Conservation (phyloP, 495 filamentous ascomycete genomes). For the Daldinia grandis region DNA sequence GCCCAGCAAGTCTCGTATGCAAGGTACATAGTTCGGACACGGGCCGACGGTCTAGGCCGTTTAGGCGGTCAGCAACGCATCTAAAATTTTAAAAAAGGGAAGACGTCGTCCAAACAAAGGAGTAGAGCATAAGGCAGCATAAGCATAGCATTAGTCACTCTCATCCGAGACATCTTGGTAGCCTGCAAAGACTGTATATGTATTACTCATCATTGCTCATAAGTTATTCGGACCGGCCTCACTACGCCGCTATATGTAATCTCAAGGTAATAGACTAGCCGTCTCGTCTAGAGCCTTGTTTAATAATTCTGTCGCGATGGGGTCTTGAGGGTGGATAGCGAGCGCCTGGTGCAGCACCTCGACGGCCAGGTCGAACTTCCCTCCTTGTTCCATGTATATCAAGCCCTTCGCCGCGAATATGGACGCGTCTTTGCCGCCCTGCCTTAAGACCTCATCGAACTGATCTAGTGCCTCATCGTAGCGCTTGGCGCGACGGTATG, state of each 20-base stretch:
- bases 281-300: conserved; percentile 78
- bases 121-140: neutral
- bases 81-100: neutral
- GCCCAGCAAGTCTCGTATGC: neutral
- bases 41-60: neutral
- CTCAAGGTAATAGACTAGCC: conserved; percentile 43
- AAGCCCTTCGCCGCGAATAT: conserved; percentile 79
- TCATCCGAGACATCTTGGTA: neutral
- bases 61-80: neutral
- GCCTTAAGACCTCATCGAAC: conserved; percentile 82
- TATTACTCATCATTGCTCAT: conserved; percentile 20
- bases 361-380: conserved; percentile 71
- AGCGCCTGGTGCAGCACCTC: conserved; percentile 76
- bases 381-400: conserved; percentile 71
- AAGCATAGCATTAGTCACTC: neutral
- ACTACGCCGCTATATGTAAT: neutral
- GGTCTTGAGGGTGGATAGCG: conserved; percentile 71
- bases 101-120: neutral
- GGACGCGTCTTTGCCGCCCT: conserved; percentile 75
- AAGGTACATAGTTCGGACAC: neutral
- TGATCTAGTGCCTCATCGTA: conserved; percentile 75
- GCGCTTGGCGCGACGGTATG: conserved; percentile 75
- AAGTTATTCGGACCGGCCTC: neutral
- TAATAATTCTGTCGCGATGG: conserved; percentile 77
- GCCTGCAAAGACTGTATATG: neutral